Percentiles rank a stretch among this genome's conserved stretches.
Conservation (phyloP, 306 rosid species). For the Vigna unguiculata region DNA sequence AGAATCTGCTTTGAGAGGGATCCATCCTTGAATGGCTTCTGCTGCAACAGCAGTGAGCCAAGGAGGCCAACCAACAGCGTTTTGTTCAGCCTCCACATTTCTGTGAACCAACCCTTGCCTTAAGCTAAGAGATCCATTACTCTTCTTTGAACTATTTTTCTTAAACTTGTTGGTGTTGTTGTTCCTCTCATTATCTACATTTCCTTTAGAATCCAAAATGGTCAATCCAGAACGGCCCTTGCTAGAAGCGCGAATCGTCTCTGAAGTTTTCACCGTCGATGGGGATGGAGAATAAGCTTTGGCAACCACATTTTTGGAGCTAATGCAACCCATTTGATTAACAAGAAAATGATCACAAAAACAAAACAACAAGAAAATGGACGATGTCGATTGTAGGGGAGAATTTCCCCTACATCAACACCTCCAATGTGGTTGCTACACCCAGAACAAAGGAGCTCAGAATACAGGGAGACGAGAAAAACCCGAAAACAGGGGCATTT, state of each 20-base stretch:
- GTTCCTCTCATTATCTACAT: slow-evolving; percentile 50
- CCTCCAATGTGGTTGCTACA: slow-evolving; percentile 48
- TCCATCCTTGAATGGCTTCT: slow-evolving; percentile 93
- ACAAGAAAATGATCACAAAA: background rate
- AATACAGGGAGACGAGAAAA: slow-evolving; percentile 16
- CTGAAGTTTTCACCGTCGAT: background rate
- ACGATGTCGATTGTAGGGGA: slow-evolving; percentile 54
- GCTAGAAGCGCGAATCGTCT: slow-evolving; percentile 11
- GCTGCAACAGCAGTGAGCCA: slow-evolving; percentile 86
- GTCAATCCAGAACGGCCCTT: slow-evolving; percentile 37
- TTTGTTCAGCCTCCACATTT: slow-evolving; percentile 74
- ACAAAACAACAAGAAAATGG: slow-evolving; percentile 18
- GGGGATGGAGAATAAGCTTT: slow-evolving; percentile 3
- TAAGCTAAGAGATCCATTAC: slow-evolving; percentile 57
- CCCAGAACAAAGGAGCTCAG: background rate
- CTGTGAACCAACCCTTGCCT: slow-evolving; percentile 59
- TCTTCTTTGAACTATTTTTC: slow-evolving; percentile 53
- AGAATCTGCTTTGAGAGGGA: slow-evolving; percentile 92
- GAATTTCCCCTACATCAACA: slow-evolving; percentile 59
- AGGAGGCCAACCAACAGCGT: slow-evolving; percentile 99
- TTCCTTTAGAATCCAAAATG: slow-evolving; percentile 41
- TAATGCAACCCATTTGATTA: slow-evolving; percentile 88
- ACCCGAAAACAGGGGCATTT: slow-evolving; percentile 42
- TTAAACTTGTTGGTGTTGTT: slow-evolving; percentile 17
- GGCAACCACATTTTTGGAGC: slow-evolving; percentile 61